Percentiles rank a stretch among this genome's conserved stretches.
Conservation (phyloP, 2,329 filamentous ascomycete species). For the Lachnellula cervina region DNA sequence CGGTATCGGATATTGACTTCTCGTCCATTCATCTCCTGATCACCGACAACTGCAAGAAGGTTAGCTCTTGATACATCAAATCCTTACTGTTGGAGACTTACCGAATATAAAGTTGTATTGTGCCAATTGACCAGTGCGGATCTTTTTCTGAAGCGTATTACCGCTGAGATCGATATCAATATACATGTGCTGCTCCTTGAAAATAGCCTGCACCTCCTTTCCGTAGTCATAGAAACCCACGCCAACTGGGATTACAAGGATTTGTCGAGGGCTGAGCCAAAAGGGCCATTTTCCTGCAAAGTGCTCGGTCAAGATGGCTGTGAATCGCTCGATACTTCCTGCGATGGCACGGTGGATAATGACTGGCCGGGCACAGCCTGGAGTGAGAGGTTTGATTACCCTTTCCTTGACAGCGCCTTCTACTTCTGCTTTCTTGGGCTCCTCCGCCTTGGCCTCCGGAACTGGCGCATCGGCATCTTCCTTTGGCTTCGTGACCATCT, state of each 20-base stretch:
- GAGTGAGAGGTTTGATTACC: slow-evolving; percentile 49
- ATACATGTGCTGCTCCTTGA: slow-evolving; percentile 64
- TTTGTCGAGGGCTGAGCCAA: slow-evolving; percentile 80
- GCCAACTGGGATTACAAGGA: slow-evolving; percentile 74
- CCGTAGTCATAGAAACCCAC: slow-evolving; percentile 69
- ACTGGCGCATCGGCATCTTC: slow-evolving; percentile 31
- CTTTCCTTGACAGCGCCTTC: slow-evolving; percentile 39
- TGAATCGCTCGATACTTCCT: slow-evolving; percentile 64
- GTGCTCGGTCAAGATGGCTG: slow-evolving; percentile 77
- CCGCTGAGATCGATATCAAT: slow-evolving; percentile 66
- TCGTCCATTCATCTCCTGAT: slow-evolving; percentile 54
- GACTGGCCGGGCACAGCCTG: slow-evolving; percentile 72
- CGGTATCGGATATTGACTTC: slow-evolving; percentile 61
- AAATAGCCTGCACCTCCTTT: slow-evolving; percentile 64
- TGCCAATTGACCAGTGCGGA: slow-evolving; percentile 71
- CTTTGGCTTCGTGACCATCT: slow-evolving; percentile 45
- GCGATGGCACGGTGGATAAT: slow-evolving; percentile 83
- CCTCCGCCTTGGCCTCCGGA: slow-evolving; percentile 36
- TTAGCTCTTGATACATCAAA: slow-evolving; percentile 7
- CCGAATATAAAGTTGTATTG: slow-evolving; percentile 83
- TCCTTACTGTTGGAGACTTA: slow-evolving; percentile 34
- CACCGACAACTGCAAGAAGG: slow-evolving; percentile 49
- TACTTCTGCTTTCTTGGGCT: slow-evolving; percentile 37
- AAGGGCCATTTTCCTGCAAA: slow-evolving; percentile 86
- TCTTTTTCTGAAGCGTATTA: slow-evolving; percentile 87